A percentile compares a stretch with the other conserved stretches of the same genome.
Conservation (phyloP, 179 eudicot species). For the Amaranthus tricolor region DNA sequence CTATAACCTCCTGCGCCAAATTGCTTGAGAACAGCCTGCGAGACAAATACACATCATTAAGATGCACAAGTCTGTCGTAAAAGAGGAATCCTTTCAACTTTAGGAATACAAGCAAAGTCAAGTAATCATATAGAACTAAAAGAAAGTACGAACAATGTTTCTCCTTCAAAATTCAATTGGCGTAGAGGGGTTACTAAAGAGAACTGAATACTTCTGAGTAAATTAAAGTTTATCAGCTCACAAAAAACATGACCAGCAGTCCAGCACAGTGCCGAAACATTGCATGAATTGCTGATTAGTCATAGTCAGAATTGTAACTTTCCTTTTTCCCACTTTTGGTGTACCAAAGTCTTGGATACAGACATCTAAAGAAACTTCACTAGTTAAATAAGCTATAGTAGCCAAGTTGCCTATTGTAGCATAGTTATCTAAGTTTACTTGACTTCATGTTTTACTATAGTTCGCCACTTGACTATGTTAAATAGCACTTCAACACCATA, state of each 20-base stretch:
- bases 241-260: not conserved
- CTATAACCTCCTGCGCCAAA: constrained; percentile 79
- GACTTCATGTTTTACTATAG: not conserved
- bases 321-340: not conserved
- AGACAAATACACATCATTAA: constrained; percentile 7
- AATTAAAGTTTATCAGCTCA: not conserved
- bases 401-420: not conserved
- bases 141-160: not conserved
- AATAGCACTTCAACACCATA: not conserved
- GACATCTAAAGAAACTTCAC: not conserved
- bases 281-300: too few relatives aligned
- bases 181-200: not conserved
- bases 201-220: not conserved
- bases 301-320: not conserved
- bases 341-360: not conserved
- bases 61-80: constrained; percentile 15
- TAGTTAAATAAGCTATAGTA: not conserved
- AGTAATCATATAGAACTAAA: not conserved
- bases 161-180: not conserved
- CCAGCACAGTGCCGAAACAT: too few relatives aligned
- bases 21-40: constrained; percentile 84
- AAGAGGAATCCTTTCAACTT: not conserved
- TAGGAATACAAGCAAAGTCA: not conserved
- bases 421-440: not conserved
- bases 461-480: not conserved